These are phyloP conservation scores for Fraxinus xanthoxyloides DNA, from an alignment of 305 asterid genomes.

Conservation along the genomic window DNA sequence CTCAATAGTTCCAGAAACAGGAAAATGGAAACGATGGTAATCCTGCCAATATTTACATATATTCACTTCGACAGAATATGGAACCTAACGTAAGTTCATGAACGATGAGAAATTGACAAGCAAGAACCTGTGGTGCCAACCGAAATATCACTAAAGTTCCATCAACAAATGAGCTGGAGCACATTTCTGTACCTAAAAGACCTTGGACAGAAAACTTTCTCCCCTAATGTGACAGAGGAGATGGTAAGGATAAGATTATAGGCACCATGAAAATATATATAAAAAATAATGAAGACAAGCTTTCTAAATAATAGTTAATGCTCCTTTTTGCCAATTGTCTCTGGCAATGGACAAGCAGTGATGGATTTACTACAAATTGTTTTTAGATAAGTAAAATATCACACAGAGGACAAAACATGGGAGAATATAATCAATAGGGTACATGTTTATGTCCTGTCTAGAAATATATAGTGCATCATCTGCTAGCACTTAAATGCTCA, in stretches of 20 bases:
- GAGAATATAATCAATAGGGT: not conserved
- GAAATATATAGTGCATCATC: not conserved
- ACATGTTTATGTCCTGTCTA: not conserved
- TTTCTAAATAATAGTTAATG: constrained; percentile 8
- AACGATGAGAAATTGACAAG: constrained; percentile 23
- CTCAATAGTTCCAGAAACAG: constrained; percentile 91
- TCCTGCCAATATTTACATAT: constrained; percentile 55
- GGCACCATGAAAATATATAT: constrained; percentile 1
- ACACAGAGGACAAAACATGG: not conserved
- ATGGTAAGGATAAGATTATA: constrained; percentile 19
- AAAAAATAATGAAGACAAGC: not conserved
- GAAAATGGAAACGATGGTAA: constrained; percentile 92
- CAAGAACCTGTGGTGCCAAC: constrained; percentile 93
- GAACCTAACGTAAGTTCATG: constrained; percentile 14
- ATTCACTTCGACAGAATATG: constrained; percentile 7
- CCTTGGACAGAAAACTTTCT: constrained; percentile 87
- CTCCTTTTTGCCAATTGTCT: constrained; percentile 11
- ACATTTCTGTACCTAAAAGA: constrained; percentile 75
- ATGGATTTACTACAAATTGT: not conserved
- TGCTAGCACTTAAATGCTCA: not conserved
- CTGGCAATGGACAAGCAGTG: not conserved
- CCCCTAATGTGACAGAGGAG: constrained; percentile 51
- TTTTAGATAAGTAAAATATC: not conserved
- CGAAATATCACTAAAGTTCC: constrained; percentile 94
- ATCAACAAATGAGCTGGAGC: constrained; percentile 56